phyloP scores from a whole-genome alignment of 2,329 filamentous ascomycete genomes.

The Colletotrichum sp. region DNA sequence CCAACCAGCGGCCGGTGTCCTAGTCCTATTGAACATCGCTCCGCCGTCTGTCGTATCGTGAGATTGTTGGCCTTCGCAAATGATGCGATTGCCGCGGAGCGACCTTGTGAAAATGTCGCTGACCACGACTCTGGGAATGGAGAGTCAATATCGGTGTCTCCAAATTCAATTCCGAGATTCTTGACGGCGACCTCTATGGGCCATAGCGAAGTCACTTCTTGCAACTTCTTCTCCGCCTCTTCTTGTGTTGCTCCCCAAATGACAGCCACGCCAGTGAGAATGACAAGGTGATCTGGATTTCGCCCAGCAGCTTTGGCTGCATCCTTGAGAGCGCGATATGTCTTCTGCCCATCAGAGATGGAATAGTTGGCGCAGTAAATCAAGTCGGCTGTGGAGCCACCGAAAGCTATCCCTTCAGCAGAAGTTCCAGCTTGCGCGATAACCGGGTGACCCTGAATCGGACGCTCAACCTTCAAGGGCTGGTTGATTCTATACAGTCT shows the following conservation, averaged over 20 bases:
- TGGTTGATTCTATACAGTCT: not conserved
- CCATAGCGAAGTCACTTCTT: not conserved
- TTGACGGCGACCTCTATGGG: not conserved
- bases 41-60: not conserved
- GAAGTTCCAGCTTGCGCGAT: constrained; percentile 16
- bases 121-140: not conserved
- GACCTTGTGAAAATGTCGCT: not conserved
- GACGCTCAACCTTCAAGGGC: constrained; percentile 8
- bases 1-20: not conserved
- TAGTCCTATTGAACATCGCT: not conserved
- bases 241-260: not conserved
- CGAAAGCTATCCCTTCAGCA: not conserved
- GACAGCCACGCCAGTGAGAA: not conserved
- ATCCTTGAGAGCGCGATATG: not conserved
- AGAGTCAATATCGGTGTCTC: not conserved
- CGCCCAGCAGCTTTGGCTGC: not conserved
- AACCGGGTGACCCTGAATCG: constrained; percentile 4
- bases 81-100: not conserved
- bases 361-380: constrained; percentile 19
- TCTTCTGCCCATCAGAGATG: constrained; percentile 11
- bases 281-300: not conserved
- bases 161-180: not conserved
- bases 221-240: not conserved
- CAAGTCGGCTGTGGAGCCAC: not conserved
- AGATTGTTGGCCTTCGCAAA: not conserved